Evolutionary conservation across 2,329 filamentous ascomycete genomes (phyloP).

Genomic region (Arthrobotrys megalospora): DNA sequence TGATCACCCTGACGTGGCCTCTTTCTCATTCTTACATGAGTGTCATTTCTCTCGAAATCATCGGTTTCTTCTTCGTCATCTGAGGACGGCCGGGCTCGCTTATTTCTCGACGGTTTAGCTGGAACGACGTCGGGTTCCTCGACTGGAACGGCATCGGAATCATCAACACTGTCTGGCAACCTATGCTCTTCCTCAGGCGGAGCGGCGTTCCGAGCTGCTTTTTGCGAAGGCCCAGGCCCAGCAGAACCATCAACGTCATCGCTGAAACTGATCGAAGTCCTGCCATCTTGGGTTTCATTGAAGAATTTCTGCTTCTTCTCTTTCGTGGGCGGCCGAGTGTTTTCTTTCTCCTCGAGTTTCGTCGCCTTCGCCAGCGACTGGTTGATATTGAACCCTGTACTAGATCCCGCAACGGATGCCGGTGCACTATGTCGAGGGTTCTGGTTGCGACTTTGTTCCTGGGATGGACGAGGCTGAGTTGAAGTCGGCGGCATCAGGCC

Average conservation of each 20-base stretch:
- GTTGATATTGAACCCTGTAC: conserved; percentile 27
- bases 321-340: conserved; percentile 5
- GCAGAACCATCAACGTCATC: conserved; percentile 3
- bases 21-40: background rate
- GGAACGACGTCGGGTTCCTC: background rate
- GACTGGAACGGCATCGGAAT: background rate
- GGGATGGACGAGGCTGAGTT: background rate
- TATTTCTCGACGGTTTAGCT: background rate
- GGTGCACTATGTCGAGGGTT: conserved; percentile 6
- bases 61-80: conserved; percentile 23
- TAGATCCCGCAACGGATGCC: background rate
- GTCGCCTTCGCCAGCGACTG: conserved; percentile 1
- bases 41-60: background rate
- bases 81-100: background rate
- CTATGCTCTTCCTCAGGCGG: background rate
- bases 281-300: conserved; percentile 17
- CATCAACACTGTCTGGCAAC: background rate
- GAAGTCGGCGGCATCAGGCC: background rate
- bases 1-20: conserved; percentile 9
- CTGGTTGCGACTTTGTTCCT: background rate
- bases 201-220: background rate
- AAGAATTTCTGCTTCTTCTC: background rate
- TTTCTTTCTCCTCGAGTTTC: conserved; percentile 32
- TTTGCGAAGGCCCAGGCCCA: background rate
- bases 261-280: background rate